A percentile compares a stretch with the other conserved stretches of the same genome.
Evolutionary conservation across 805 yeast genomes (phyloP).

Genomic region (Sugiyamaella americana): DNA sequence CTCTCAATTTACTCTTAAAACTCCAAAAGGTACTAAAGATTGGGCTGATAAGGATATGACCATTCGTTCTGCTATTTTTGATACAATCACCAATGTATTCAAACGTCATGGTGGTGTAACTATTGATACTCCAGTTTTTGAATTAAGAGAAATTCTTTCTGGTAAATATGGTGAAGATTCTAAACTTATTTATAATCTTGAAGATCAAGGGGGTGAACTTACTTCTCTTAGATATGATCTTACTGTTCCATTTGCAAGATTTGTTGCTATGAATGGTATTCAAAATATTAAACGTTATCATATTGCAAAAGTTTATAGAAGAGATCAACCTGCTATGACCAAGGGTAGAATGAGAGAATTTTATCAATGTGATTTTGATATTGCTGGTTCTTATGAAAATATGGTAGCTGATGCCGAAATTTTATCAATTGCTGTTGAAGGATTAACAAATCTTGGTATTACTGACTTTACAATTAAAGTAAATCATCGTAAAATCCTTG

Average conservation of each 20-base stretch:
- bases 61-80: conserved; percentile 80
- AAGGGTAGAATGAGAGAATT: conserved; percentile 99
- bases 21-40: conserved; percentile 95
- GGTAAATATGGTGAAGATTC: conserved; percentile 99
- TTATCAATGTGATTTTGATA: conserved; percentile 96
- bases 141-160: conserved; percentile 86
- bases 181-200: conserved; percentile 87
- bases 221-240: conserved; percentile 93
- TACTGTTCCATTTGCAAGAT: conserved; percentile 98
- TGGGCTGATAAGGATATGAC: conserved; percentile 99
- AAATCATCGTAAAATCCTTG: conserved; percentile 92
- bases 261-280: conserved; percentile 91
- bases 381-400: conserved; percentile 86
- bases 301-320: conserved; percentile 96
- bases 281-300: conserved; percentile 89
- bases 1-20: conserved; percentile 67
- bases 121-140: conserved; percentile 97
- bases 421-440: conserved; percentile 75
- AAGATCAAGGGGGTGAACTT: conserved; percentile 98
- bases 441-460: conserved; percentile 77
- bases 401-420: conserved; percentile 98
- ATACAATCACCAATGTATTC: conserved; percentile 65
- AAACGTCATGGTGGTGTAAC: conserved; percentile 98
- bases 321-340: conserved; percentile 99
- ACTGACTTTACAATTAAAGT: conserved; percentile 84